Evolutionary conservation across 2,329 filamentous ascomycete genomes (phyloP), one percentile per base, ranked within the genome.

Genomic region (Botrytis paeoniae): DNA sequence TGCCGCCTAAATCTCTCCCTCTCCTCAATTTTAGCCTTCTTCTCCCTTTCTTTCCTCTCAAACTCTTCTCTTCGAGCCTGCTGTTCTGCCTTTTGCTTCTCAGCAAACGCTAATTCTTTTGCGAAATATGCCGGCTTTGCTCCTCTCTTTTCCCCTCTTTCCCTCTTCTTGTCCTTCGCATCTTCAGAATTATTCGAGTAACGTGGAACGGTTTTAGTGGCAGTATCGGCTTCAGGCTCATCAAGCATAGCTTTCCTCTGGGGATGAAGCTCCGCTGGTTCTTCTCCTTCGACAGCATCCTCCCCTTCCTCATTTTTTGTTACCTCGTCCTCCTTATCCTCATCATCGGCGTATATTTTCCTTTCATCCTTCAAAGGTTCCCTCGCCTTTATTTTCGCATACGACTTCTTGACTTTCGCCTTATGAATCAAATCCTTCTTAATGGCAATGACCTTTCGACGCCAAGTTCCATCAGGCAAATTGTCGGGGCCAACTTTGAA

Each of bases 371-470:
- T 48, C 22, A 45, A n/a, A 14, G 73, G 73, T 73, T 81, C 79
- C 70, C 78, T 78, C 59, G 89, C 90, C 82, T 95, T 95, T 76
- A 97, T 85, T 83, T 97, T 98, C 75, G 92, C 92, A 81, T 97
- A 98, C 60, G 92, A 89, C 83, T 97, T 97, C 83, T 95, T 96
- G 75, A 97, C 87, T 83, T 98, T 97, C 74, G 95, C 94, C 82
- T 96, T 97, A 82, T 94, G 89, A 79, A 98, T 98, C 72, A 97
- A 85, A 77, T 93, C 89, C 76, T 92, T 88, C 83, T 98, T 98
- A 80, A 97, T 96, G 83, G 95, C 95, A 82, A 93, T 90, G 73
- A 93, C 93, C 85, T 97, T 97, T 78, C 95, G 91, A 79, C 89
- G 89, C 87, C 96, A 93, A 35, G 92, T 91, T 72, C 95, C 95